These are phyloP conservation scores for Cladorrhinum sp. DNA, from an alignment of 2,329 filamentous ascomycete genomes.

Conservation along the genomic window DNA sequence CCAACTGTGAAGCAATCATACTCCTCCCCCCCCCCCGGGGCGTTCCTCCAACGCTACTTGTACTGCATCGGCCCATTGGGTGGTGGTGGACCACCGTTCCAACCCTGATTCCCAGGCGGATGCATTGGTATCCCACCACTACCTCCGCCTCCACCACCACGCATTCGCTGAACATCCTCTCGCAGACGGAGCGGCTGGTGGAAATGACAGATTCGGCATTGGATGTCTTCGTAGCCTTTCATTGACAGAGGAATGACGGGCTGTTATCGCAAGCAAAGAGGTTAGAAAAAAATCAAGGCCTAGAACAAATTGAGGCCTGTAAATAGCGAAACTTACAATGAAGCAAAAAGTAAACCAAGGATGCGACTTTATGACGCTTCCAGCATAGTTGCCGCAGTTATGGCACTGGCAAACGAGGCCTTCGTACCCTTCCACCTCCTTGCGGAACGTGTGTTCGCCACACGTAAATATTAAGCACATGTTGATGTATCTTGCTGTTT, in stretches of 20 bases:
- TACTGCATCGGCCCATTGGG: conserved; percentile 33
- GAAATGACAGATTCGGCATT: conserved; percentile 74
- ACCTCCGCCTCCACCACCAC: conserved; percentile 37
- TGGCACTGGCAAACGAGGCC: conserved; percentile 61
- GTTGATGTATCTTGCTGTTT: conserved; percentile 20
- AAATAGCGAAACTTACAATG: conserved; percentile 48
- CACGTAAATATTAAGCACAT: conserved; percentile 65
- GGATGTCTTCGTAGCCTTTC: conserved; percentile 65
- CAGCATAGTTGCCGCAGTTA: conserved; percentile 65
- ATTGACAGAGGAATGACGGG: conserved; percentile 70
- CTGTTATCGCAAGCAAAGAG: conserved; percentile 34
- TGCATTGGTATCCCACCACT: conserved; percentile 39
- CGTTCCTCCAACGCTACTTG: background rate
- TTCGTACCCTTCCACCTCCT: conserved; percentile 59
- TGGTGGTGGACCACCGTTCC: conserved; percentile 21
- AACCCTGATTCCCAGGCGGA: conserved; percentile 35
- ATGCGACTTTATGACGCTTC: conserved; percentile 58
- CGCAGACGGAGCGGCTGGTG: conserved; percentile 62
- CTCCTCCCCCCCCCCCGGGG: background rate
- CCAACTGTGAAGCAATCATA: too few relatives aligned
- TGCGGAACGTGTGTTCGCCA: conserved; percentile 60
- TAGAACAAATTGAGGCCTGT: background rate
- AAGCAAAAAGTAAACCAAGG: conserved; percentile 82
- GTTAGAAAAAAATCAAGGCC: background rate
- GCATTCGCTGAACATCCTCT: conserved; percentile 54